A percentile compares a stretch with the other conserved stretches of the same genome.
phyloP scores from a whole-genome alignment of 805 yeast species.

The Grigorovia jiainica region DNA sequence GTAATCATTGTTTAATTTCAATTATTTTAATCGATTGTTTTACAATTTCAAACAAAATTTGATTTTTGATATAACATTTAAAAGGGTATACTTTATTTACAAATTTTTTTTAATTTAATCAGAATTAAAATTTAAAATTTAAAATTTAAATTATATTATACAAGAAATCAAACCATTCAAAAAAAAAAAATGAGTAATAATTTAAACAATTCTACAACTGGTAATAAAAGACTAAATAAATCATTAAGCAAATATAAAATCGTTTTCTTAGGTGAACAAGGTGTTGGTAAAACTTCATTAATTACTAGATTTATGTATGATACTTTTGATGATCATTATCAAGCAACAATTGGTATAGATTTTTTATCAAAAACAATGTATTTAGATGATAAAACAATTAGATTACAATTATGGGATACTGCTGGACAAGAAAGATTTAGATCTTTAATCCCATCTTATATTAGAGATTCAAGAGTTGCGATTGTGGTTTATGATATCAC shows the following conservation, averaged over 20 bases:
- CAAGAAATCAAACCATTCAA: no score
- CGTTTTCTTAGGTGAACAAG: constrained; percentile 93
- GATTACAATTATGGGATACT: constrained; percentile 95
- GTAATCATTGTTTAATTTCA: no score
- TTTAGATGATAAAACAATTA: constrained; percentile 87
- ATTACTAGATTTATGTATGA: constrained; percentile 98
- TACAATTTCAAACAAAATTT: no score
- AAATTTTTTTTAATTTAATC: no score
- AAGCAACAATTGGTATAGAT: constrained; percentile 95
- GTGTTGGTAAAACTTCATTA: constrained; percentile 92
- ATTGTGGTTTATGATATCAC: constrained; percentile 93
- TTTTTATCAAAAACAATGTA: constrained; percentile 92
- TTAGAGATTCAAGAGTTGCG: constrained; percentile 95
- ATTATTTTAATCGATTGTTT: no score
- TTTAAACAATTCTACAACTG: background rate
- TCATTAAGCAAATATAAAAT: constrained; percentile 62
- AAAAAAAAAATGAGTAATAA: background rate
- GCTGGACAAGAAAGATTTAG: constrained; percentile 97
- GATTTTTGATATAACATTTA: no score
- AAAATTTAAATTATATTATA: no score
- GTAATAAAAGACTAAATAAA: constrained; percentile 10
- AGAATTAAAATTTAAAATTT: no score
- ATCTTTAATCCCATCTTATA: constrained; percentile 88
- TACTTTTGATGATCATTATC: constrained; percentile 88
- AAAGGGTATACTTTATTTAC: no score